A percentile compares a stretch with the other conserved stretches of the same genome.
phyloP scores from a whole-genome alignment of 495 filamentous ascomycete species.

The Lasiosphaeris hirsuta region DNA sequence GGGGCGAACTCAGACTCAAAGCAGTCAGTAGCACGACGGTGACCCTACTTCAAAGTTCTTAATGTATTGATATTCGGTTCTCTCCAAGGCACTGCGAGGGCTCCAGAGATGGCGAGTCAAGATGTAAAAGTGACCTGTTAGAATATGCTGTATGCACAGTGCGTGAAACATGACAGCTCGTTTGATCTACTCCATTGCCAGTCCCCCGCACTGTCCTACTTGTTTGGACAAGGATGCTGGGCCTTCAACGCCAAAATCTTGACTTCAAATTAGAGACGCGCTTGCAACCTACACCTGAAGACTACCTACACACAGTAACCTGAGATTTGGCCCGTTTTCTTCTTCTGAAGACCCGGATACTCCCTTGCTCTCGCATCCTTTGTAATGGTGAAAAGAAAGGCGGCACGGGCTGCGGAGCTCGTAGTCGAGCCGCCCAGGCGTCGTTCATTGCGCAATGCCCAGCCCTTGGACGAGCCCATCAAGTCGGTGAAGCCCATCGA shows the following conservation, averaged over 20 bases:
- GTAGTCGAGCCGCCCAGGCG: slow-evolving; percentile 15
- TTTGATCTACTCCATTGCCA: too few relatives aligned
- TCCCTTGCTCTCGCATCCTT: neutral
- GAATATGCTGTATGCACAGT: too few relatives aligned
- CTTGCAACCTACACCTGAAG: neutral
- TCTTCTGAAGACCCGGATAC: neutral
- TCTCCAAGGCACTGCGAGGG: too few relatives aligned
- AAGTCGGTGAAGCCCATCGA: neutral
- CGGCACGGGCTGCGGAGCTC: slow-evolving; percentile 12
- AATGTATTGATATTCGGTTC: too few relatives aligned
- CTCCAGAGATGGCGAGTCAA: too few relatives aligned
- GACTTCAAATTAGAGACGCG: neutral
- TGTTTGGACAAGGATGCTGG: too few relatives aligned
- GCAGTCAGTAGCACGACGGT: too few relatives aligned
- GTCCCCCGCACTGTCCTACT: too few relatives aligned
- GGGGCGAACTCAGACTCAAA: too few relatives aligned
- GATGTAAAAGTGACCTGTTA: too few relatives aligned
- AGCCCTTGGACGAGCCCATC: neutral
- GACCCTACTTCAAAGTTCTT: too few relatives aligned
- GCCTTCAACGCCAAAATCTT: neutral
- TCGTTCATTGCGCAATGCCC: slow-evolving; percentile 19
- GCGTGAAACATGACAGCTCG: too few relatives aligned
- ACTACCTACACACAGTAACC: neutral
- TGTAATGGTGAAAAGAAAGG: slow-evolving; percentile 43
- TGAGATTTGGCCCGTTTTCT: neutral